Base-by-base conservation (phyloP, 2,329 filamentous ascomycete genomes). In the Pseudogymnoascus sp. region DNA sequence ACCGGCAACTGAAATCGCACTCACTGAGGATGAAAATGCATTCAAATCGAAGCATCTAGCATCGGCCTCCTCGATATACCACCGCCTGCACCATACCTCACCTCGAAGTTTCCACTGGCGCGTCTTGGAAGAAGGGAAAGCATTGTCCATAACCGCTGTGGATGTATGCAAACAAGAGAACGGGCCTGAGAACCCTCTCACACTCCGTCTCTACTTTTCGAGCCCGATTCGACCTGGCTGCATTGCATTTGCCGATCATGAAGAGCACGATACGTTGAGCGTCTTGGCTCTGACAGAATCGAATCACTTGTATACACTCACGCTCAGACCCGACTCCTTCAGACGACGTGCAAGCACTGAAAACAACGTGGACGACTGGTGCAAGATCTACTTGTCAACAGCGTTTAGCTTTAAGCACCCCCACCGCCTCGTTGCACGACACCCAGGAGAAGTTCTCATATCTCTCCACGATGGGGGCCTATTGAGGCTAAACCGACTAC, bases 81-180 rank as follows among this genome's bases (percentile, higher is more conserved):
- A 95, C 73, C 85, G 94, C 60, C 82, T 82, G 71, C 82, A 87
- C 71, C 83, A 88, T 69, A 78, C 82, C 64, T 85, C 87, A 64
- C 94, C 94, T 37, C 85, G 89, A 70, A 90, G 84, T 73, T 95
- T 97, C 70, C 80, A 96, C 55, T 99, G 94, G 94, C 84, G 92
- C 66, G 81, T 97, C 37, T 75, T 96, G 62, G 88, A 95, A 69
- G 84, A 90, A 67, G 84, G 85, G 68, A 88, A 82, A 65, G 78
- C 90, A 63, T 79, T 99, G 66, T 92, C 94, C 74, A 79, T 99
- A 57, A 88, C 90, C 69, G 85, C 84, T 38, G 84, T 89, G 62
- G 94, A 99, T 73, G 75, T 96, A 65, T 87, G 84, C 71, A 91
- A 82, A 75, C 82, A 79, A 65, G 79, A 79, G 63, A 80, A 78